Conservation (phyloP, 306 rosid species). For the Vicia faba region DNA sequence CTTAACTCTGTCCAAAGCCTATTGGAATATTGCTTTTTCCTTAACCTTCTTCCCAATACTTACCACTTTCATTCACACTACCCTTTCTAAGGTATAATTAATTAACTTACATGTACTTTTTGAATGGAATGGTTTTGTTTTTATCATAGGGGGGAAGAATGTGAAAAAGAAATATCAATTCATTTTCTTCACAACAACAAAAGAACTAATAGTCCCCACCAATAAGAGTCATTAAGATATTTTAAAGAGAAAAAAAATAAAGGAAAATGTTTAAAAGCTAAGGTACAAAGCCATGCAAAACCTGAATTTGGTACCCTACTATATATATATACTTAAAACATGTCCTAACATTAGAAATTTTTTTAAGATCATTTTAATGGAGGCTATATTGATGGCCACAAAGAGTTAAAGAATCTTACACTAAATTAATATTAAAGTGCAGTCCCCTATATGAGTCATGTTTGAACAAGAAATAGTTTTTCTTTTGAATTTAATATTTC, state of each 20-base stretch:
- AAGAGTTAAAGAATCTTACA: slow-evolving; percentile 38
- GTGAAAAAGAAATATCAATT: slow-evolving; percentile 47
- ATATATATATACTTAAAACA: slow-evolving; percentile 43
- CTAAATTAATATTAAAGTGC: slow-evolving; percentile 31
- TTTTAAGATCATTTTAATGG: slow-evolving; percentile 38
- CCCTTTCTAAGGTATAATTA: slow-evolving; percentile 20
- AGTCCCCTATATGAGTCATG: slow-evolving; percentile 62
- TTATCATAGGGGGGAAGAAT: slow-evolving; percentile 48
- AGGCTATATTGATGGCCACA: slow-evolving; percentile 44
- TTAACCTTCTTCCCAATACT: background rate
- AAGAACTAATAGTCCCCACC: slow-evolving; percentile 58
- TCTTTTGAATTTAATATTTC: slow-evolving; percentile 49
- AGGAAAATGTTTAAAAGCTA: slow-evolving; percentile 48
- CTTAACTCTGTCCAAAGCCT: slow-evolving; percentile 30
- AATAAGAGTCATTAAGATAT: slow-evolving; percentile 35
- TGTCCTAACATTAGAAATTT: slow-evolving; percentile 45
- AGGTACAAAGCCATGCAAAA: slow-evolving; percentile 50
- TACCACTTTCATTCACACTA: slow-evolving; percentile 23
- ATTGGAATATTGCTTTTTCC: slow-evolving; percentile 8
- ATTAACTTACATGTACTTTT: slow-evolving; percentile 28
- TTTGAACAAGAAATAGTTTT: slow-evolving; percentile 60
- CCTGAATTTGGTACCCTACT: slow-evolving; percentile 53
- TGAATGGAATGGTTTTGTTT: slow-evolving; percentile 43
- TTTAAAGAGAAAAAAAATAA: slow-evolving; percentile 24
- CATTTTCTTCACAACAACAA: slow-evolving; percentile 43